Base-by-base conservation (phyloP, 1,139 yeast genomes). In the Saccharomyces uvarum region DNA sequence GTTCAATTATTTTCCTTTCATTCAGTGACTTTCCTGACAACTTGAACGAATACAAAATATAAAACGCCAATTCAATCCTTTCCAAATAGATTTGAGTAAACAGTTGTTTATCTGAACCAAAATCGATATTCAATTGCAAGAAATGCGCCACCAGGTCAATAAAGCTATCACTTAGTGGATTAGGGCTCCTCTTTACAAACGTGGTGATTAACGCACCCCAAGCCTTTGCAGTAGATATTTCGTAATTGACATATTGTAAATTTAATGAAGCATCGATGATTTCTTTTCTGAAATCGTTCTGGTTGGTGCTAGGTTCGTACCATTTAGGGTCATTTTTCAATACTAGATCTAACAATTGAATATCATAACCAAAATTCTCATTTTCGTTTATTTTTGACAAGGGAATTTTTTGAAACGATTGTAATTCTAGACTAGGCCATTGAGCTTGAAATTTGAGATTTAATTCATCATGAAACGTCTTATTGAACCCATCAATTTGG, bases 191-290 rank as follows among this genome's bases (percentile, higher is more conserved):
- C 58, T 69, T 76, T 54, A 77, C 79, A 59, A 79, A 79, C 0
- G 95, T 82, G 0, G 95, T 84, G 31, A 87, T 60, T 14, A 90
- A 73, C 1, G 93, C 90, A 52, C 95, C 91, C 78, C 87, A 83
- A 0, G 96, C 80, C 64, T 84, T 84, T 2, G 88, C 84, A 28
- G 86, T 79, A 2, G 80, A 74, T 24, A 84, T 75, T 65, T 89
- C 96, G 0, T 93, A 79, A 52, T 82, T 78, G 21, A 84, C 76
- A 65, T 77, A 78, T 58, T 88, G 90, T 49, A 83, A 67, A 61
- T 85, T 84, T 48, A 83, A 71, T 58, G 90, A 84, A 1, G 88
- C 82, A 2, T 78, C 76, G 3, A 79, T 70, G 5, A 89, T 77
- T 53, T 80, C 81, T 8, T 75, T 75, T 58, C 84, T 75, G 51